These are phyloP conservation scores for Wickerhamomyces strasburgensis DNA, from an alignment of 805 yeast genomes.

Conservation along the genomic window DNA sequence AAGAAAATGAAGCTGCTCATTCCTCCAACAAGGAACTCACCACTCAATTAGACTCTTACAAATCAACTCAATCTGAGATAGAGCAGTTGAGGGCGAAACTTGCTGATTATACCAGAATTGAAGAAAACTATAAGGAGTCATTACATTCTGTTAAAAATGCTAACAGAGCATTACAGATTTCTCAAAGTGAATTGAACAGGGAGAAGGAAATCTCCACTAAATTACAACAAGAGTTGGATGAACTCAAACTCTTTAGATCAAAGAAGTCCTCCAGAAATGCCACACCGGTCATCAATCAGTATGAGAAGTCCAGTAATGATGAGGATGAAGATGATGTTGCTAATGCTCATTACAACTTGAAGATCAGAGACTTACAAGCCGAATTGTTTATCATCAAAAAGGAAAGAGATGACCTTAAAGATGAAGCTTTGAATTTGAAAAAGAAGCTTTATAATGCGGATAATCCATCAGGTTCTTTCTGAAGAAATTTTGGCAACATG, in stretches of 20 bases:
- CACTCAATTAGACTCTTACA: constrained; percentile 27
- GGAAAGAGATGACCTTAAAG: constrained; percentile 76
- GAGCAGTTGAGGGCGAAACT: constrained; percentile 28
- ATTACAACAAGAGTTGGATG: constrained; percentile 63
- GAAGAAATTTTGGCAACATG: no score
- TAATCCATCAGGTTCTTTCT: constrained; percentile 14
- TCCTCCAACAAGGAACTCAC: constrained; percentile 29
- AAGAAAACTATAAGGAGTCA: constrained; percentile 67
- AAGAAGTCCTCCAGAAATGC: constrained; percentile 28
- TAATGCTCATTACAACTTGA: constrained; percentile 63
- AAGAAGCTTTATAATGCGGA: constrained; percentile 40
- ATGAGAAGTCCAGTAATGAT: constrained; percentile 22
- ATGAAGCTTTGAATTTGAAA: constrained; percentile 51
- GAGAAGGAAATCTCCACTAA: constrained; percentile 52
- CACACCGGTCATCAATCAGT: constrained; percentile 22
- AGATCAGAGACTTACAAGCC: constrained; percentile 78
- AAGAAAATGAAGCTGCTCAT: constrained; percentile 40
- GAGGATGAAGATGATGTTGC: constrained; percentile 30
- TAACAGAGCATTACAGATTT: constrained; percentile 64
- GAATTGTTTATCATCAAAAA: constrained; percentile 75
- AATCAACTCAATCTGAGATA: constrained; percentile 18
- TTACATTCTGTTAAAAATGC: constrained; percentile 69
- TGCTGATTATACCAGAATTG: constrained; percentile 38
- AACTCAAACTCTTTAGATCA: constrained; percentile 50
- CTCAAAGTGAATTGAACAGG: constrained; percentile 65